A percentile compares a stretch with the other conserved stretches of the same genome.
These are phyloP conservation scores for Casaregolazyma lundiana DNA, from an alignment of 1,139 yeast genomes.

Conservation along the genomic window DNA sequence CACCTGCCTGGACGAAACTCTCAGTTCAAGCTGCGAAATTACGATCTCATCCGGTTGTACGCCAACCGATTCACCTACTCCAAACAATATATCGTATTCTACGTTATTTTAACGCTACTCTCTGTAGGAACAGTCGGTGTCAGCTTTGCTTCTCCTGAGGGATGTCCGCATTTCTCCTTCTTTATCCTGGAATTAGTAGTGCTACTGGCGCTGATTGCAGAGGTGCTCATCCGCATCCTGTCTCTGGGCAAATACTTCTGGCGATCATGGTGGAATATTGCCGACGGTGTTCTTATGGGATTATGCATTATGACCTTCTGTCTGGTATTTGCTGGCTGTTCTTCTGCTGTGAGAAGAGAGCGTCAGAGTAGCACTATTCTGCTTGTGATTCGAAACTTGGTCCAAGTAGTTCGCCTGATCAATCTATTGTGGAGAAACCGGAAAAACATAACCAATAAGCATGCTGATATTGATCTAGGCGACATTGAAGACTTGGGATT, in stretches of 20 bases:
- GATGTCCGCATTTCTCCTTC: conserved; percentile 20
- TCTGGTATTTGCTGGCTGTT: conserved; percentile 21
- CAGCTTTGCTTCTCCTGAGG: conserved; percentile 19
- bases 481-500: conserved; percentile 20
- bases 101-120: conserved; percentile 16
- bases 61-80: conserved; percentile 22
- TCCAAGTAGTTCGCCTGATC: conserved; percentile 17
- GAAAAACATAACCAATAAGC: conserved; percentile 15
- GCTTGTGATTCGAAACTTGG: conserved; percentile 18
- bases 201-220: conserved; percentile 18
- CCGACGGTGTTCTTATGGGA: conserved; percentile 17
- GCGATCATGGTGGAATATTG: conserved; percentile 20
- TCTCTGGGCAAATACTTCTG: conserved; percentile 18
- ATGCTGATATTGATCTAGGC: conserved; percentile 19
- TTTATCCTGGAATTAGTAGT: conserved; percentile 18
- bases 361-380: conserved; percentile 19
- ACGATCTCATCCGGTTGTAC: conserved; percentile 17
- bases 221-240: conserved; percentile 17
- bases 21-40: conserved; percentile 16
- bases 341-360: conserved; percentile 16
- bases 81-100: conserved; percentile 18
- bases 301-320: conserved; percentile 19
- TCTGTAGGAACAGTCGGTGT: conserved; percentile 18
- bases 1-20: conserved; percentile 8
- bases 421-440: conserved; percentile 19